phyloP scores from a whole-genome alignment of 2,329 filamentous ascomycete genomes.

The Alternaria sp. region DNA sequence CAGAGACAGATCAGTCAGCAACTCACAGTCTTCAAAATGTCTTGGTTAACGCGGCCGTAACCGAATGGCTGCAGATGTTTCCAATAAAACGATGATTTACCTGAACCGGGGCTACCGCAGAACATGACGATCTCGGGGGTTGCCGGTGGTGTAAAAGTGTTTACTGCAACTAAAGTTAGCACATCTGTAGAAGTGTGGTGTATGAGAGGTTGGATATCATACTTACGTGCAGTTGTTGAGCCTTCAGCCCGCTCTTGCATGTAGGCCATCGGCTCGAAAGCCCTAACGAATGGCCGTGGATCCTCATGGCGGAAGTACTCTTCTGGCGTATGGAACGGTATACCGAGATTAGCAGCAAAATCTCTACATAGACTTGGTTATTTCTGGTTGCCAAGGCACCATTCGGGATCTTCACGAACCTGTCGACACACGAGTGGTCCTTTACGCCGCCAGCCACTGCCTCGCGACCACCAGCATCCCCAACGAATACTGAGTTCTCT shows the following conservation, averaged over 20 bases:
- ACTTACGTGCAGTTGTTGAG: conserved; percentile 46
- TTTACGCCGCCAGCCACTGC: conserved; percentile 54
- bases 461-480: conserved; percentile 74
- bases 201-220: conserved; percentile 28
- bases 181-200: conserved; percentile 11
- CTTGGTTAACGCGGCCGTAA: conserved; percentile 90
- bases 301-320: conserved; percentile 82
- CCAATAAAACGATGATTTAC: conserved; percentile 93
- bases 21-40: conserved; percentile 76
- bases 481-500: conserved; percentile 80
- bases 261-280: conserved; percentile 71
- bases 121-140: conserved; percentile 80
- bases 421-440: conserved; percentile 68
- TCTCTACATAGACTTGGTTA: conserved; percentile 57
- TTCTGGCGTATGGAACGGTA: conserved; percentile 85
- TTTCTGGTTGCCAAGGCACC: conserved; percentile 12
- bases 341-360: conserved; percentile 83
- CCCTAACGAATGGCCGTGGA: conserved; percentile 70
- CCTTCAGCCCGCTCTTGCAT: conserved; percentile 29
- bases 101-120: conserved; percentile 86
- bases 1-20: conserved; percentile 20
- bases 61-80: conserved; percentile 77
- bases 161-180: conserved; percentile 37
- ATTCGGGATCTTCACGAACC: conserved; percentile 50
- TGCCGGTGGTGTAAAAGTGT: conserved; percentile 66